Conservation (phyloP, 306 rosid species). For the Sindora glabra region DNA sequence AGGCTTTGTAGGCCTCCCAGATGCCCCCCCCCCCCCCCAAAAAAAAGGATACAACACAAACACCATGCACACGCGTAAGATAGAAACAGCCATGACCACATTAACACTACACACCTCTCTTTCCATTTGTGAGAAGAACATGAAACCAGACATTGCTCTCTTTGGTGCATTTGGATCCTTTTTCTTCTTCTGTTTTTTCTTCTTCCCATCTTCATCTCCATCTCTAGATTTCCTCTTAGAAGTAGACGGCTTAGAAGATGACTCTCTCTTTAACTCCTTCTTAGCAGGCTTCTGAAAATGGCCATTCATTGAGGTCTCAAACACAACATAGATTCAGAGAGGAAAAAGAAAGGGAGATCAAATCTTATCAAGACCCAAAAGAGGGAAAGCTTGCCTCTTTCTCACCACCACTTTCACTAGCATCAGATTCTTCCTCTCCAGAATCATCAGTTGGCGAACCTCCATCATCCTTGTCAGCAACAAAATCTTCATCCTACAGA, state of each 20-base stretch:
- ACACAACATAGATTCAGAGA: not conserved
- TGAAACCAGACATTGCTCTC: slow-evolving; percentile 92
- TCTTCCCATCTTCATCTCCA: slow-evolving; percentile 76
- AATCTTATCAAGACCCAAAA: not conserved
- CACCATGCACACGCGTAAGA: too few species aligned
- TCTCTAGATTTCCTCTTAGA: slow-evolving; percentile 75
- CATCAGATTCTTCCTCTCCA: slow-evolving; percentile 87
- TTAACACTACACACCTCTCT: slow-evolving; percentile 61
- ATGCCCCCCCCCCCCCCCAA: not conserved
- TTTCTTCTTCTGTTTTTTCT: slow-evolving; percentile 89
- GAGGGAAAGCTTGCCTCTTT: slow-evolving; percentile 55
- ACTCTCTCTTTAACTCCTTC: slow-evolving; percentile 74
- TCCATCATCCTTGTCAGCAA: slow-evolving; percentile 71
- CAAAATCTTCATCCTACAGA: slow-evolving; percentile 84
- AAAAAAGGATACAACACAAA: not conserved
- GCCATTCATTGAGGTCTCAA: slow-evolving; percentile 11
- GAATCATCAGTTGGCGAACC: slow-evolving; percentile 99
- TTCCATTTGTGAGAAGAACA: slow-evolving; percentile 94
- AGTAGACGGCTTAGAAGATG: slow-evolving; percentile 70
- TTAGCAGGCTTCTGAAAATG: slow-evolving; percentile 73
- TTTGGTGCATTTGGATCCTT: slow-evolving; percentile 99
- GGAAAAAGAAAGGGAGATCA: not conserved
- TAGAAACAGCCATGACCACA: not conserved
- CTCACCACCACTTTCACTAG: slow-evolving; percentile 59
- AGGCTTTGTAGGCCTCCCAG: not conserved